Base-by-base conservation (phyloP, 768 basidiomycete genomes). In the Coprinellus micaceus region DNA sequence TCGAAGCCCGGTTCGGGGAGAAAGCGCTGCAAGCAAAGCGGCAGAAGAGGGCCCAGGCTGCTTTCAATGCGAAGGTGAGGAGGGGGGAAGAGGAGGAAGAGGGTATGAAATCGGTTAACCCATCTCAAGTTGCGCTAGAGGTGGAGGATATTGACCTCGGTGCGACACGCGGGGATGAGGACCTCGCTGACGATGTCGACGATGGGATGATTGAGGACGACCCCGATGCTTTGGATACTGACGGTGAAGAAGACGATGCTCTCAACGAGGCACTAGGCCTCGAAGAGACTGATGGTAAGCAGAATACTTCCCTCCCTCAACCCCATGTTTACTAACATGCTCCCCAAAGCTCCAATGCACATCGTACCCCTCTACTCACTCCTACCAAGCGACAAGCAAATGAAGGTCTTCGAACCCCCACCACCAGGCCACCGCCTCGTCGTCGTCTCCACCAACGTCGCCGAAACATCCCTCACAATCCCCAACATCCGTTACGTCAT, bases 401-500 rank as follows among this genome's bases (percentile, higher is more conserved):
- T 98, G 89, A 80, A 79, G 19, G 95, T 98, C 2, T 99, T 99
- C 67, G 74, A 86, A 57, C 76, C 86, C 1, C 93, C 95, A 12
- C 97, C 97, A 3, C 71, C 77, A 4, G 90, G 87, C 4, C 74
- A 78, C 57, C 89, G 97, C 33, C 79, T 99, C 3, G 94, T 98
- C 13, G 93, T 98, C 15, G 87, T 99, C 4, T 85, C 96, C 1
- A 98, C 96, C 1, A 98, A 98, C 67, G 89, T 98, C 25, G 96
- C 96, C 1, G 96, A 98, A 69, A 98, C 96, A 0, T 97, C 96
- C 6, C 76, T 98, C 29, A 98, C 96, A 0, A 99, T 99, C 57
- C 96, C 96, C 24, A 91, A 91, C 5, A 95, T 99, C 63, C 89
- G 91, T 15, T 99, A 99, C 70, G 96, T 99, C n/a, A 85, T 99